Evolutionary conservation across 495 filamentous ascomycete genomes (phyloP).

Genomic region (Lichina pygmaea): DNA sequence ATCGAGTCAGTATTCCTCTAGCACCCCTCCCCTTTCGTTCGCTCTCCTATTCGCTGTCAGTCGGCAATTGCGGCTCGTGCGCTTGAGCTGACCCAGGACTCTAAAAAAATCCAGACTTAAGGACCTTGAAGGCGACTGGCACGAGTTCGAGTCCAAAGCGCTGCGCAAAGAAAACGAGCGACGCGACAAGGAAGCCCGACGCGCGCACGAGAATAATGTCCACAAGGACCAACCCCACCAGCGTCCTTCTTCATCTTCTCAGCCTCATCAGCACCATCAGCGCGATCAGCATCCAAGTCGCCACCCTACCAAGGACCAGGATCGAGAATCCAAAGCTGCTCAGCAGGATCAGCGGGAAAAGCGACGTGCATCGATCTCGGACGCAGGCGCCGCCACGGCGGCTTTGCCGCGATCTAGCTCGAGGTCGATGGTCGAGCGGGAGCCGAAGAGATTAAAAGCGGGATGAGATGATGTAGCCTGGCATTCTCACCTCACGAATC

Average conservation of each 20-base stretch:
- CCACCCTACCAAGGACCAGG: constrained; percentile 1
- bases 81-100: too few species aligned
- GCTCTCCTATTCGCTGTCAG: background rate
- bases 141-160: constrained; percentile 96
- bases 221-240: too few species aligned
- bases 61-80: background rate
- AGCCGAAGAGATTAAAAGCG: too few species aligned
- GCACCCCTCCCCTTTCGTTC: background rate
- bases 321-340: background rate
- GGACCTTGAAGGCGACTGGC: constrained; percentile 83
- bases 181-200: constrained; percentile 44
- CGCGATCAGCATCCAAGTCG: too few species aligned
- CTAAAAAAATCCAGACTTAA: constrained; percentile 29
- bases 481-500: too few species aligned
- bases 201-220: constrained; percentile 11
- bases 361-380: constrained; percentile 1
- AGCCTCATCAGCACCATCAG: constrained; percentile 12
- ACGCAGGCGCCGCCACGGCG: background rate
- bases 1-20: constrained; percentile 38
- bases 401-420: background rate
- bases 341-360: constrained; percentile 2
- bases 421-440: too few species aligned
- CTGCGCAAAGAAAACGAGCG: constrained; percentile 72
- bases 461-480: too few species aligned
- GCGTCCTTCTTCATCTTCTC: background rate